Base-by-base conservation (phyloP, 306 rosid genomes). In the Pyrus betulifolia region DNA sequence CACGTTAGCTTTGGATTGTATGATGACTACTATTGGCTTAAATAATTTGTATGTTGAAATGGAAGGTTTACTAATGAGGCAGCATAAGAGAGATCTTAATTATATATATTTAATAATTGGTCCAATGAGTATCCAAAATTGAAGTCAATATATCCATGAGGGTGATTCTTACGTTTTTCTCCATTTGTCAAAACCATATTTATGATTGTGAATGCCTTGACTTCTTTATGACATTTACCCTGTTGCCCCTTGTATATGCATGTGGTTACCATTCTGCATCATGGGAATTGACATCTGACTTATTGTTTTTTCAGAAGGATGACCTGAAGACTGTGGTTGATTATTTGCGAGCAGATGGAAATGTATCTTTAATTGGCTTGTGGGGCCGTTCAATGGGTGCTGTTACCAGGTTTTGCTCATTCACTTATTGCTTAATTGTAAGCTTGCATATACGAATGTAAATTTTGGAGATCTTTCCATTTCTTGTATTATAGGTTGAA, bases 321-420 rank as follows among this genome's bases (percentile, higher is more conserved):
- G 99, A 92, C 78, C 85, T 95, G 72, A 89, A 55, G 57, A 93
- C 92, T 27, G 98, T 88, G 73, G 97, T 95, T 18, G 89, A 92
- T 67, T 91, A 87, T 86, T 82, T 95, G 78, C 90, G 99, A 85
- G 87, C 84, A 3, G 99, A 89, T 87, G 97, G 89, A 86, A 90
- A 82, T 78, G 98, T 92, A 79, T 92, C 99, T 84, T 75, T 92
- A 82, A 92, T 95, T 84, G 98, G 99, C 75, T 85, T 95, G 83
- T 95, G 99, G 99, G 99, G 99, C 78, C 99, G 99, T 67, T 95
- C 99, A 57, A 95, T 95, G 99, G 99, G 99, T 54, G 96, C 99
- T 72, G 99, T 95, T 71, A 92, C 99, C 77, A 84, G 99, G 88
- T 87, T 84, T 80, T 77, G 57, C 74, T 80, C 79, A n/a, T 78